Evolutionary conservation across 192 early-diverging fungal species (phyloP).

Genomic region (Fimicolochytrium jonesii): DNA sequence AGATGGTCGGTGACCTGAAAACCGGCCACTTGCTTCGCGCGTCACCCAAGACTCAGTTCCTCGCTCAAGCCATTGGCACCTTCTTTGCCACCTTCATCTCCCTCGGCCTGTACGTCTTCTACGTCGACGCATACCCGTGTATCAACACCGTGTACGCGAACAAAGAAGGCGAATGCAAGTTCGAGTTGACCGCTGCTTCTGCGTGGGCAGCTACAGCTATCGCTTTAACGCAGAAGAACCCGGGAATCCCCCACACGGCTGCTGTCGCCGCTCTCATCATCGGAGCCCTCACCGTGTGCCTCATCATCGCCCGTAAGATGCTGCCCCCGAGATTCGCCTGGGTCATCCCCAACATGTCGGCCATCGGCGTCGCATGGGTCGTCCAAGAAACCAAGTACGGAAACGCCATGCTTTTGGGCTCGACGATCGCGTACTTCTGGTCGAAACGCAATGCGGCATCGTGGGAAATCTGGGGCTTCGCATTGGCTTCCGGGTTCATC

Average conservation of each 20-base stretch:
- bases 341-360: slow-evolving; percentile 57
- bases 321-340: slow-evolving; percentile 47
- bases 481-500: slow-evolving; percentile 32
- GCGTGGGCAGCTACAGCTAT: slow-evolving; percentile 33
- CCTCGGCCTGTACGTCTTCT: slow-evolving; percentile 56
- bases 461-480: slow-evolving; percentile 32
- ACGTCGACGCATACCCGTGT: slow-evolving; percentile 63
- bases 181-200: slow-evolving; percentile 33
- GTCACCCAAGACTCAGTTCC: slow-evolving; percentile 79
- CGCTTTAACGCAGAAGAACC: slow-evolving; percentile 12
- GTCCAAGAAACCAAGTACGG: slow-evolving; percentile 14
- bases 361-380: slow-evolving; percentile 37
- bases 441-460: slow-evolving; percentile 5
- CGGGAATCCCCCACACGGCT: slow-evolving; percentile 38
- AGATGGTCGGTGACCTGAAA: slow-evolving; percentile 80
- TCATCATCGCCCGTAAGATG: slow-evolving; percentile 37
- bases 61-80: slow-evolving; percentile 76
- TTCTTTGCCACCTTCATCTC: slow-evolving; percentile 57
- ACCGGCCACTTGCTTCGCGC: slow-evolving; percentile 81
- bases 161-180: slow-evolving; percentile 39
- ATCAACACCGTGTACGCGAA: slow-evolving; percentile 28
- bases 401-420: slow-evolving; percentile 28
- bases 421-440: slow-evolving; percentile 20
- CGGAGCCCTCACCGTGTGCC: slow-evolving; percentile 42
- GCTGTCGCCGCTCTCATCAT: slow-evolving; percentile 31